Base-by-base conservation (phyloP, 352 stramenopile genomes). In the Globisporangium irregulare region DNA sequence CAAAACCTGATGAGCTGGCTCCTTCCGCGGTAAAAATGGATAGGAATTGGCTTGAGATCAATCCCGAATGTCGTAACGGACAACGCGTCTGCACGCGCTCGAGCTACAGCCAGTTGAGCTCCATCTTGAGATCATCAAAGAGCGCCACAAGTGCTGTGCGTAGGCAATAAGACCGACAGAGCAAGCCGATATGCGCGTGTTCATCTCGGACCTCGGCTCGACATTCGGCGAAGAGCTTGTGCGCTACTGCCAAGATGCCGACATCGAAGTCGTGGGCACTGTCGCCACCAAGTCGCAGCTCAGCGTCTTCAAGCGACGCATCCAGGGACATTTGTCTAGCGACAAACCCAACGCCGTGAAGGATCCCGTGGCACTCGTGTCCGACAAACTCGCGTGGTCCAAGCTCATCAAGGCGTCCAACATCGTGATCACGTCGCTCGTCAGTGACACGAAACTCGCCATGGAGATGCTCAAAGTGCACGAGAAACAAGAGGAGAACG, bases 401-500 rank as follows among this genome's bases (percentile, higher is more conserved):
- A 79, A 76, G 50, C 78, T 93, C 51, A 71, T 94, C 5, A 70
- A 85, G 56, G 72, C 72, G 18, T 76, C 81, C 20, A 80, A 84
- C 22, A 79, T 91, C 20, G 81, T 90, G 8, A 66, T 89, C 27
- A 80, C 82, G 14, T 77, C 81, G 5, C 72, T 94, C 4, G 68
- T 72, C 24, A 66, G 76, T 27, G 81, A 92, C 68, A 59, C 73
- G n/a, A 90, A 89, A 43, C 57, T 76, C 20, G 72, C 77, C 12
- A 80, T 94, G 62, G 84, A 92, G 56, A 77, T 79, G 41, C 78
- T 94, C 32, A 86, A 87, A 68, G 74, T 74, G 5, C 91, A 90
- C 61, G 86, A 89, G 57, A 90, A 89, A 51, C 64, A 56, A 7
- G 43, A 51, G 18, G 43, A 51, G 3, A 59, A 67, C 12, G 67